phyloP scores from a whole-genome alignment of 1,139 yeast genomes.

The Scheffersomyces parashehatae region DNA sequence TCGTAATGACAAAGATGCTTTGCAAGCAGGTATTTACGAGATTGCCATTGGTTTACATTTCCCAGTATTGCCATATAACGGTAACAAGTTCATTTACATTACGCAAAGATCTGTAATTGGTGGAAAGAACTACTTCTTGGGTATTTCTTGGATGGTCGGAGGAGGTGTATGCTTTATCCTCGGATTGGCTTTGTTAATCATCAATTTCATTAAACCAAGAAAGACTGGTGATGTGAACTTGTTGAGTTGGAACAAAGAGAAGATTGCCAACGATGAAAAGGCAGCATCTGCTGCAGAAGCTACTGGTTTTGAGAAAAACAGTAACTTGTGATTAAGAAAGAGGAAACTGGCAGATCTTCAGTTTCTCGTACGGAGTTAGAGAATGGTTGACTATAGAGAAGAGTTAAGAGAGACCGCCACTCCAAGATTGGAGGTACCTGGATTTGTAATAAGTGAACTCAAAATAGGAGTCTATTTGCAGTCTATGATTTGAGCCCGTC shows the following conservation, averaged over 20 bases:
- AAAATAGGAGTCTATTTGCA: too few relatives aligned
- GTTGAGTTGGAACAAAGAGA: constrained; percentile 70
- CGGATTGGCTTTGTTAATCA: constrained; percentile 57
- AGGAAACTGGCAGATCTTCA: constrained; percentile 6
- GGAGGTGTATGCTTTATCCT: constrained; percentile 83
- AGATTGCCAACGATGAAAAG: constrained; percentile 17
- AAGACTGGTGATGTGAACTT: constrained; percentile 72
- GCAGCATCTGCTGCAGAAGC: constrained; percentile 9
- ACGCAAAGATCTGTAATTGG: constrained; percentile 88
- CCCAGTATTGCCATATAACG: constrained; percentile 82
- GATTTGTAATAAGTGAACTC: too few relatives aligned
- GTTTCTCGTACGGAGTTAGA: too few relatives aligned
- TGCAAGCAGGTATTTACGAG: constrained; percentile 70
- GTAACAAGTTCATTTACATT: constrained; percentile 76
- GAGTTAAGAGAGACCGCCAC: too few relatives aligned
- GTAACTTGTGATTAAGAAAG: constrained; percentile 9
- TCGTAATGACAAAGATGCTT: constrained; percentile 68
- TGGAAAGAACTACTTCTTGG: constrained; percentile 85
- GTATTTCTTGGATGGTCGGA: constrained; percentile 86
- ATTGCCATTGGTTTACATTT: constrained; percentile 78
- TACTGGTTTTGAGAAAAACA: neutral
- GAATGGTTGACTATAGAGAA: too few relatives aligned
- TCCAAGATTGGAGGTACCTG: too few relatives aligned
- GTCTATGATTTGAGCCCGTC: too few relatives aligned
- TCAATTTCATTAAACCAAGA: constrained; percentile 68